These are phyloP conservation scores for Colletotrichum theobromicola DNA, from an alignment of 2,329 filamentous ascomycete species.

Conservation along the genomic window DNA sequence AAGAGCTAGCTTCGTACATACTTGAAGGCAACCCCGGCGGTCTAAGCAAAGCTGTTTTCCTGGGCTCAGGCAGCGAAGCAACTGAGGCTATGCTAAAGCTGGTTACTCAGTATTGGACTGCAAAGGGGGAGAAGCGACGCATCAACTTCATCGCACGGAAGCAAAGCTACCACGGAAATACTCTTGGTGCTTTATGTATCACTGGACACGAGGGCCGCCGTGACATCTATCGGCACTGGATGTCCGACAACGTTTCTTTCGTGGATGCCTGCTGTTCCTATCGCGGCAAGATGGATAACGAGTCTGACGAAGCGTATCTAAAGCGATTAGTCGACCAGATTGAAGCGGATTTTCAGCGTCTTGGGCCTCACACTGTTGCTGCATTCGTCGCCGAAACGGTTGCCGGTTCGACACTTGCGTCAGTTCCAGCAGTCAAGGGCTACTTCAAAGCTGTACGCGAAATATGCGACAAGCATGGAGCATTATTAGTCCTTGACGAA, in stretches of 20 bases:
- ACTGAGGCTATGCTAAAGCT: not conserved
- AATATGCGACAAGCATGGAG: not conserved
- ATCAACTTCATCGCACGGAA: not conserved
- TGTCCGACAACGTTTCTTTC: not conserved
- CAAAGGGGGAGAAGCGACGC: not conserved
- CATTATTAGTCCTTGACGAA: not conserved
- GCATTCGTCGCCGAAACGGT: not conserved
- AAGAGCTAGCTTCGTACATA: not conserved
- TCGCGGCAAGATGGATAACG: not conserved
- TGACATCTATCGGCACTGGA: not conserved
- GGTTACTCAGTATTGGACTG: not conserved
- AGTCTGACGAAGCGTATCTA: not conserved
- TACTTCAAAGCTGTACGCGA: not conserved
- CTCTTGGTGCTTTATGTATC: fast-evolving
- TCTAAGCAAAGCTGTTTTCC: not conserved
- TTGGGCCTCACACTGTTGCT: not conserved
- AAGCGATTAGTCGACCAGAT: not conserved
- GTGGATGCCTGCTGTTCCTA: not conserved
- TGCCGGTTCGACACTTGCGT: not conserved
- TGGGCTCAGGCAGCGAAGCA: not conserved
- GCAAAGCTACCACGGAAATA: not conserved
- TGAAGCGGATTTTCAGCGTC: not conserved
- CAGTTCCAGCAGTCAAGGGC: not conserved
- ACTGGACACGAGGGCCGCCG: not conserved
- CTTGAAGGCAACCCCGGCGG: not conserved